phyloP scores from a whole-genome alignment of 495 filamentous ascomycete species.

The Annulohypoxylon moriforme region DNA sequence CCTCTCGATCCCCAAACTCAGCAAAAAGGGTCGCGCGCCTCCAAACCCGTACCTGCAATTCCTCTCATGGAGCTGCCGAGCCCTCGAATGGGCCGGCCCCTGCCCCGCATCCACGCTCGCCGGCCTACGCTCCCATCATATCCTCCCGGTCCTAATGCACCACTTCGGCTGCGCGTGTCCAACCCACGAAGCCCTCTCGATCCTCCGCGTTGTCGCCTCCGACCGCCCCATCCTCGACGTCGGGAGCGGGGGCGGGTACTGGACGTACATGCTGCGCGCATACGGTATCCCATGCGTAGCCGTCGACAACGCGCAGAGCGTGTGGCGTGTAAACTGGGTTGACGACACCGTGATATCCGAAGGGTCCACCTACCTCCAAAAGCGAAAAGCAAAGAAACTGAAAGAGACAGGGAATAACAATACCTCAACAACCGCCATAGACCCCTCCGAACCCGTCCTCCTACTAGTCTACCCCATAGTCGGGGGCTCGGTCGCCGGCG shows the following conservation, averaged over 20 bases:
- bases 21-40: conserved; percentile 49
- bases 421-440: conserved; percentile 27
- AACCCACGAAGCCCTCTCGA: conserved; percentile 62
- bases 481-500: conserved; percentile 52
- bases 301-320: conserved; percentile 65
- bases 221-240: conserved; percentile 62
- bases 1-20: conserved; percentile 52
- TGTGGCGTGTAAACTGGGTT: conserved; percentile 69
- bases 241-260: conserved; percentile 72
- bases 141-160: conserved; percentile 73
- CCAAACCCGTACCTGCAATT: conserved; percentile 69
- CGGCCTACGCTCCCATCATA: conserved; percentile 60
- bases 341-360: conserved; percentile 63
- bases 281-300: conserved; percentile 52
- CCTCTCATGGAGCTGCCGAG: conserved; percentile 62
- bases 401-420: background rate
- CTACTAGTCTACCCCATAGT: conserved; percentile 72
- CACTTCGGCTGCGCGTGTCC: conserved; percentile 74
- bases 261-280: conserved; percentile 67
- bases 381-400: background rate
- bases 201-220: conserved; percentile 59
- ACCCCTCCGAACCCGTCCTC: conserved; percentile 59
- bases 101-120: conserved; percentile 41
- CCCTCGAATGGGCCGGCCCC: conserved; percentile 65
- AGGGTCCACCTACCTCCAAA: conserved; percentile 57